phyloP scores from a whole-genome alignment of 257 asterid species.

The Nicotiana paniculata region DNA sequence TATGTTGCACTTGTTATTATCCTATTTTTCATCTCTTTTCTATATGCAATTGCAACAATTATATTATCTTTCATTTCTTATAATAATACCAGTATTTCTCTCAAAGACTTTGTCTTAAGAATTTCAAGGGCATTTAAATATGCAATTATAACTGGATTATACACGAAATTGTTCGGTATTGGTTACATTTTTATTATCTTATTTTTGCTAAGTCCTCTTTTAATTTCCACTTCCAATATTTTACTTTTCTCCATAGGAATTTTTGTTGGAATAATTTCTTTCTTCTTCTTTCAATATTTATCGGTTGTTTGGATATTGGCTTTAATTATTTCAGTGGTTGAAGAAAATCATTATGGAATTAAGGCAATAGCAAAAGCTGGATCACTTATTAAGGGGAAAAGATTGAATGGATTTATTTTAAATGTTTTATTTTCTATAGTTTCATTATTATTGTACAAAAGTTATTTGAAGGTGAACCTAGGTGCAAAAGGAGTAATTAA shows the following conservation, averaged over 20 bases:
- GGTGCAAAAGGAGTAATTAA: conserved; percentile 2
- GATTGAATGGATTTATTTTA: conserved; percentile 35
- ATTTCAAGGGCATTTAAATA: conserved; percentile 12
- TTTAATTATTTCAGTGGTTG: conserved; percentile 33
- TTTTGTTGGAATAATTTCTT: conserved; percentile 1
- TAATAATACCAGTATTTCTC: neutral
- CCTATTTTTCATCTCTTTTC: conserved; percentile 3
- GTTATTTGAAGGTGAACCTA: neutral
- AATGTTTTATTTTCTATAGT: conserved; percentile 11
- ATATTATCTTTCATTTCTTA: conserved; percentile 11
- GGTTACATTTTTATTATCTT: conserved; percentile 14
- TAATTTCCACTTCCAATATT: neutral
- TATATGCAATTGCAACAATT: conserved; percentile 1
- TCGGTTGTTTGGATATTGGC: conserved; percentile 18
- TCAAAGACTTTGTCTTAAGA: conserved; percentile 4
- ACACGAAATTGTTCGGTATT: conserved; percentile 16
- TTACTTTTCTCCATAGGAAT: neutral
- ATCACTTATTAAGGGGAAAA: conserved; percentile 35
- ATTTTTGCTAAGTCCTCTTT: neutral
- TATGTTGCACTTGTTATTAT: neutral
- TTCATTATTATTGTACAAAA: conserved; percentile 6
- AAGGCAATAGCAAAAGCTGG: conserved; percentile 36
- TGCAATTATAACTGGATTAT: conserved; percentile 22
- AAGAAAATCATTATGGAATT: conserved; percentile 33
- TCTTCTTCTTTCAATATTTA: conserved; percentile 14